Percentiles rank a stretch among this genome's conserved stretches.
Evolutionary conservation across 768 basidiomycete species (phyloP).

Genomic region (Lentinula sp.): DNA sequence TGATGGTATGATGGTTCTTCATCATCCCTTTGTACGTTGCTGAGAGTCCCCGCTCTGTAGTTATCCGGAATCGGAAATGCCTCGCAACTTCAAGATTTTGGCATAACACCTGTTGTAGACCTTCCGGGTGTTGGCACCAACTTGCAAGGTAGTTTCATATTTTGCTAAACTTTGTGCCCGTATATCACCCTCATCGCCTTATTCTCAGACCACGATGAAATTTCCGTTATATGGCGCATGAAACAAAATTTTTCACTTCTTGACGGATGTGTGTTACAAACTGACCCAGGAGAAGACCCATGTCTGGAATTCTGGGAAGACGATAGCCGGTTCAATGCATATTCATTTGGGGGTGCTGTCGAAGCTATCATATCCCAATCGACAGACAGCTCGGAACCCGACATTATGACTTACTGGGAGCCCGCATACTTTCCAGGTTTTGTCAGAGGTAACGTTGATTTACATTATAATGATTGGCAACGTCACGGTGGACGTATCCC

Average conservation of each 20-base stretch:
- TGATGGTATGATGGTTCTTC: conserved; percentile 17
- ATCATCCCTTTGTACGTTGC: not conserved
- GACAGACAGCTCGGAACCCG: conserved; percentile 15
- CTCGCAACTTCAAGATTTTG: conserved; percentile 15
- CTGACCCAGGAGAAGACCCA: conserved; percentile 20
- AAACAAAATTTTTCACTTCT: conserved; percentile 22
- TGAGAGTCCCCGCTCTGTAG: conserved; percentile 7
- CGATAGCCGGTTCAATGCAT: conserved; percentile 17
- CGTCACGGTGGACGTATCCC: not conserved
- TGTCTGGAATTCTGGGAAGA: conserved; percentile 22
- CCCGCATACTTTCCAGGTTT: conserved; percentile 22
- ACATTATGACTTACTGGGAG: conserved; percentile 20
- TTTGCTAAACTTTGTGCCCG: not conserved
- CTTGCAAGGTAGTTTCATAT: conserved; percentile 20
- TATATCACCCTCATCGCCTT: not conserved
- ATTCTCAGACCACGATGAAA: conserved; percentile 24
- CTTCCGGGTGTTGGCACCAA: conserved; percentile 31
- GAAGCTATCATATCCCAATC: conserved; percentile 19
- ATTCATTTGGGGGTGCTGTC: conserved; percentile 20
- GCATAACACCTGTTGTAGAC: conserved; percentile 21
- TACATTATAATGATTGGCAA: not conserved
- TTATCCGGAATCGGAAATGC: conserved; percentile 29
- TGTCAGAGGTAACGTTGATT: conserved; percentile 14
- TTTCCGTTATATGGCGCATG: conserved; percentile 22
- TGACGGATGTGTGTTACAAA: conserved; percentile 19